Evolutionary conservation across 345 rosid genomes (phyloP), one percentile per base, ranked within the genome.

Genomic region (Populus pruinosa): DNA sequence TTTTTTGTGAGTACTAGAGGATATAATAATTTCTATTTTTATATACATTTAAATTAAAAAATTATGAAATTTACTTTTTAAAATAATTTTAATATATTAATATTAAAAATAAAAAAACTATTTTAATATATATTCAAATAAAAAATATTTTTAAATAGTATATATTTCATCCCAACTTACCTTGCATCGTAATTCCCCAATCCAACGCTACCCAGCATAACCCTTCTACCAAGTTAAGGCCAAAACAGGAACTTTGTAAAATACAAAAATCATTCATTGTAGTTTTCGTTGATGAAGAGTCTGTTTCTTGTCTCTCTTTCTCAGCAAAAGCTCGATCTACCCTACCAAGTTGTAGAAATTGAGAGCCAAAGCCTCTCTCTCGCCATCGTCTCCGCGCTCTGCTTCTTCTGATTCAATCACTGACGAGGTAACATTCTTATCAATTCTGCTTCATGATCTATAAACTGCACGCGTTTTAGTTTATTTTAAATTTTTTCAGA

Each of bases 281-380:
- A 82, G 53, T 61, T 75, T 74, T 77, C 83, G 79, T 77, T 62
- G 75, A 69, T 69, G 67, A 81, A 73, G 62, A 63, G 69, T 33
- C 74, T 27, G 69, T 78, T 72, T 39, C 53, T 18, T 70, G 21
- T 36, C 16, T 39, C 29, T 49, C 35, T 38, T 56, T 50, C 65
- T 35, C 66, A 56, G 50, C 49, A 27, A 41, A 39, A 63, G 71
- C 70, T 77, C 75, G 80, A 77, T 77, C 80, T 47, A 49, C 75
- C 75, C 65, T 62, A 63, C 75, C 75, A 49, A 17, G 5, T 43
- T 61, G 31, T 53, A 59, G 67, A 76, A 68, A 47, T n/a, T 41
- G 44, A 44, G 62, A 43, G 41, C 64, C 64, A 9, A 55, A 43
- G 33, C 25, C 64, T 62, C 21, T 16, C n/a, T 10, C 20, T 29